phyloP scores from a whole-genome alignment of 306 rosid species.

The Dicorynia guianensis region DNA sequence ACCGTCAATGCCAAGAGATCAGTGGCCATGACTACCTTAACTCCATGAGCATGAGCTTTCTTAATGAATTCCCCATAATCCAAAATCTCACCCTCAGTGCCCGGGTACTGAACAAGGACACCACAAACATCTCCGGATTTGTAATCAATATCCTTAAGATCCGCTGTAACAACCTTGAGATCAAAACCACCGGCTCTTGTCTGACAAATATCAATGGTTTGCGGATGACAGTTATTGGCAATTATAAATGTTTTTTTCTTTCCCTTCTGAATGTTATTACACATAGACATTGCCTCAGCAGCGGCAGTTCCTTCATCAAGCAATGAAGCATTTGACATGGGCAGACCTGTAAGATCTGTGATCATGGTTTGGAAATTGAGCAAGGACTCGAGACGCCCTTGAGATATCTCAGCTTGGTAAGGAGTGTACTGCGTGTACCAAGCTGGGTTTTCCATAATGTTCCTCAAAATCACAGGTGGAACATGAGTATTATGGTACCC shows the following conservation, averaged over 20 bases:
- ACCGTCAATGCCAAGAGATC: constrained; percentile 86
- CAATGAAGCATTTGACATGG: constrained; percentile 98
- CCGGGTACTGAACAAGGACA: constrained; percentile 97
- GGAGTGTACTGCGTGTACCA: constrained; percentile 99
- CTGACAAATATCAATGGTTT: constrained; percentile 83
- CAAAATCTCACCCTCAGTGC: constrained; percentile 96
- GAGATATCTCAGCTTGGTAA: constrained; percentile 98
- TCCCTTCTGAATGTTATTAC: constrained; percentile 82
- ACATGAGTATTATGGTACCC: constrained; percentile 93
- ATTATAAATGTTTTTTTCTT: constrained; percentile 93
- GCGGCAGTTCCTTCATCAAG: constrained; percentile 99
- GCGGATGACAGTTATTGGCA: constrained; percentile 91
- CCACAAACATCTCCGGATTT: constrained; percentile 94
- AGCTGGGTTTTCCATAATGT: constrained; percentile 96
- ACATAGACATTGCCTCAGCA: constrained; percentile 99
- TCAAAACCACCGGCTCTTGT: constrained; percentile 96
- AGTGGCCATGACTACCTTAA: constrained; percentile 98
- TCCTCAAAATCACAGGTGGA: constrained; percentile 95
- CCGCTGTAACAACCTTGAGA: constrained; percentile 67
- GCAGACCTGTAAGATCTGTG: constrained; percentile 93
- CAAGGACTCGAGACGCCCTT: constrained; percentile 92
- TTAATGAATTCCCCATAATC: constrained; percentile 90
- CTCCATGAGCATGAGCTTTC: constrained; percentile 93
- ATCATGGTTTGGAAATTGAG: constrained; percentile 86
- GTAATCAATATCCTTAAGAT: constrained; percentile 85